These are phyloP conservation scores for Paxillus rubicundulus DNA, from an alignment of 768 basidiomycete species.

Conservation along the genomic window DNA sequence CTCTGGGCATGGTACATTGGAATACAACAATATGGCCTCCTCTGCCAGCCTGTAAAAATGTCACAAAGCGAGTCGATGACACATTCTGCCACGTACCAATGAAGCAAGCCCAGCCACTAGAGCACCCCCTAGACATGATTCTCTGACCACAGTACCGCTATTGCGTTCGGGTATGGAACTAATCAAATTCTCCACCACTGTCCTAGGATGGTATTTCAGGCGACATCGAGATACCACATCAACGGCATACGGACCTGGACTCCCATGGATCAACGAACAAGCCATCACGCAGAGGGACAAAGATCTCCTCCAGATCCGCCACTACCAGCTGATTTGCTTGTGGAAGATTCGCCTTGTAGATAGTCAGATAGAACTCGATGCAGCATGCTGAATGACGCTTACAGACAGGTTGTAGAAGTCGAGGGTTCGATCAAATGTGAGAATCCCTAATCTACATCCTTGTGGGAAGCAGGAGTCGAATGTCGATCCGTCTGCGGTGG, in stretches of 20 bases:
- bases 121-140: constrained; percentile 77
- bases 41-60: constrained; percentile 45
- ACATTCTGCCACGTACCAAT: constrained; percentile 47
- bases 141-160: constrained; percentile 42
- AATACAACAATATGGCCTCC: constrained; percentile 82
- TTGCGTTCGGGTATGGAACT: constrained; percentile 62
- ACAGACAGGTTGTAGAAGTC: constrained; percentile 92
- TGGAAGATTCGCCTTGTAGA: constrained; percentile 40
- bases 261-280: constrained; percentile 75
- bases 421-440: constrained; percentile 77
- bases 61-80: constrained; percentile 15
- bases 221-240: neutral
- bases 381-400: constrained; percentile 30
- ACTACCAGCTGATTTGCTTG: constrained; percentile 73
- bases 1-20: constrained; percentile 62
- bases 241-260: constrained; percentile 52
- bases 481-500: constrained; percentile 38
- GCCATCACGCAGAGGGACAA: constrained; percentile 69
- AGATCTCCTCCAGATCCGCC: constrained; percentile 90
- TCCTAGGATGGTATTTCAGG: constrained; percentile 36
- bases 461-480: constrained; percentile 52
- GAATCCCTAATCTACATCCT: constrained; percentile 62
- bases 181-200: constrained; percentile 65
- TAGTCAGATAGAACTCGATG: constrained; percentile 17
- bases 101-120: constrained; percentile 69